Base-by-base conservation (phyloP, 108 stramenopile genomes). In the Schizochytrium sp. region DNA sequence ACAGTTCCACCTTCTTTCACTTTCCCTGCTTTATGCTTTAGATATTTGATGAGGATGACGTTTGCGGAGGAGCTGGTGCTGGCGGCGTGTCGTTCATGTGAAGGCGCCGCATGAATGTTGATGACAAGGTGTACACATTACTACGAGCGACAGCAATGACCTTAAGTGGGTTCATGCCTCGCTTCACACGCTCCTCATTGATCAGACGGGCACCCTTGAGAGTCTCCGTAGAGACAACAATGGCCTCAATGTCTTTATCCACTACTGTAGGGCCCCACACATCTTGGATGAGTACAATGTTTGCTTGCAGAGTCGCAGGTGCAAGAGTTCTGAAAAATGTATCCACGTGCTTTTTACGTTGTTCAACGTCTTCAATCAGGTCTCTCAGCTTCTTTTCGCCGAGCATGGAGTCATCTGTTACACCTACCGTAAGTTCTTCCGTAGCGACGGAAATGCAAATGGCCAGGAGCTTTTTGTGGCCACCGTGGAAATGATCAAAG, bases 401-500 rank as follows among this genome's bases (percentile, higher is more conserved):
- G 4, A 89, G 88, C 88, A 89, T 61, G 53, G 88, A 38, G 88
- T 41, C 42, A 56, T 53, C 64, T 72, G 88, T 89, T n/a, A 89
- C 47, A 41, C 88, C 88, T 4, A 87, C 47, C 2, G 28, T 53
- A 4, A 89, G 88, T 17, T 76, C 61, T 13, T 50, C 56, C 5
- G 72, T 40, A 40, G 50, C 49, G 19, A 44, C 4, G 38, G 88
- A 61, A 41, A 42, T 64, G 42, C 45, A 41, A 73, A 64, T 76
- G 53, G 72, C 72, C 44, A 89, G 45, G 12, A 87, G 56, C 87
- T 89, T 89, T 72, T 72, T 64, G 72, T 89, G 88, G 28, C 88
- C 88, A 15, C 42, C 72, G 49, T 89, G 88, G 10, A 89, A 72
- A 45, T 89, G 88, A 40, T 89, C 88, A n/a, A 89, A 89, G 55